Evolutionary conservation across 352 stramenopile species (phyloP), one percentile per base, ranked within the genome.

Genomic region (Globisporangium solare): DNA sequence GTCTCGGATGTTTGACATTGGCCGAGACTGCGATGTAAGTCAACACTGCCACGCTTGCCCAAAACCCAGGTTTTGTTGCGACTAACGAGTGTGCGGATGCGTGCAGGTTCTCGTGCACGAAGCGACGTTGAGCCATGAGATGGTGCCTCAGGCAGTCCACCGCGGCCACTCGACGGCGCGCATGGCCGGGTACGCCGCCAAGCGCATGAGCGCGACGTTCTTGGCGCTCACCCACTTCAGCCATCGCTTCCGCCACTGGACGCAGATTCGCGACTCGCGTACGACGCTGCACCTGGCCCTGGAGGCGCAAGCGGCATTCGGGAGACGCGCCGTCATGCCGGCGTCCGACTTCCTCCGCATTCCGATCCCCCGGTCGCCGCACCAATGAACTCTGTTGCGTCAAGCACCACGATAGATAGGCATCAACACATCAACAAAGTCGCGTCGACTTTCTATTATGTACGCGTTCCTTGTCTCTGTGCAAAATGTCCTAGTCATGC

Each of bases 211-310:
- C 43, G 80, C 86, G 32, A 84, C 73, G 42, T 60, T 93, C 24
- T 67, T 95, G 11, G 84, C 83, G 18, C 61, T 95, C 32, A 95
- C 83, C 17, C 86, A 95, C 58, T 93, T 95, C 49, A 94, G 83
- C 50, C 76, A 89, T 48, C 81, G 83, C n/a, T 95, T 94, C 50
- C 71, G 78, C 15, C 68, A 88, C 49, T 90, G 79, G 81, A 73
- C 70, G 4, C 58, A 55, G n/a, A 58, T 69, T 20, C 64, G 61
- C 17, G 62, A 58, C 11, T 59, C 68, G 18, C 67, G 63, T 2
- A 83, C 79, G 48, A 93, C 81, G 15, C 74, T 92, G 53, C 71
- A 90, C 56, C 66, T 95, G 13, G 74, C 79, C 32, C 42, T 76
- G 13, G 82, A 95, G 52, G 83, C 86, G 0, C 75, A 87, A 56